A percentile compares a stretch with the other conserved stretches of the same genome.
phyloP scores from a whole-genome alignment of 2,329 filamentous ascomycete species.

The Penicillium concentricum region DNA sequence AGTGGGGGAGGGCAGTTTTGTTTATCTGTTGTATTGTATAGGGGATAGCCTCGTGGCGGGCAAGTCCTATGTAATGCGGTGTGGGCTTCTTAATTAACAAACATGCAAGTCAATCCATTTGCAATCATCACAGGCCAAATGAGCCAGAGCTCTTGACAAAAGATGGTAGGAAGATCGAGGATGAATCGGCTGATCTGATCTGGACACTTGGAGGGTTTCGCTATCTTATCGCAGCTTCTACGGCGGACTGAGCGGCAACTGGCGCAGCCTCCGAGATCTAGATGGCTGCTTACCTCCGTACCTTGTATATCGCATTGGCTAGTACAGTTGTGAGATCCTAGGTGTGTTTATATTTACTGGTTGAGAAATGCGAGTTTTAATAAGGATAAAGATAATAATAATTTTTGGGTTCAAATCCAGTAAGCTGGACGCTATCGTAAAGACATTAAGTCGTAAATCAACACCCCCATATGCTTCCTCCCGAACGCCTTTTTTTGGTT shows the following conservation, averaged over 20 bases:
- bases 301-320: not conserved
- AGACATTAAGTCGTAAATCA: conserved; percentile 11
- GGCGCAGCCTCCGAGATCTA: conserved; percentile 19
- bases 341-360: not conserved
- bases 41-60: conserved; percentile 6
- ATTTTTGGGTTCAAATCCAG: not conserved
- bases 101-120: not conserved
- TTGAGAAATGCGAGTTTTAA: not conserved
- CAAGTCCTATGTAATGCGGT: not conserved
- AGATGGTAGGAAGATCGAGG: not conserved
- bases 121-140: conserved; percentile 24
- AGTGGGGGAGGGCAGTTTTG: not conserved
- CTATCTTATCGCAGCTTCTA: conserved; percentile 26
- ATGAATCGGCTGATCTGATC: conserved; percentile 20
- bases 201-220: conserved; percentile 33
- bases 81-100: not conserved
- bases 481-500: conserved; percentile 6
- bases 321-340: not conserved
- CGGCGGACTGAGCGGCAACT: conserved; percentile 33
- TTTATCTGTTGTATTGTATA: conserved; percentile 8
- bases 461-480: conserved; percentile 10
- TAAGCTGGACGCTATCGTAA: conserved; percentile 6
- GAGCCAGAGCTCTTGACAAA: conserved; percentile 4
- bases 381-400: conserved; percentile 1
- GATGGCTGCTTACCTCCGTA: not conserved